Evolutionary conservation across 306 rosid genomes (phyloP).

Genomic region (Neltuma alba): DNA sequence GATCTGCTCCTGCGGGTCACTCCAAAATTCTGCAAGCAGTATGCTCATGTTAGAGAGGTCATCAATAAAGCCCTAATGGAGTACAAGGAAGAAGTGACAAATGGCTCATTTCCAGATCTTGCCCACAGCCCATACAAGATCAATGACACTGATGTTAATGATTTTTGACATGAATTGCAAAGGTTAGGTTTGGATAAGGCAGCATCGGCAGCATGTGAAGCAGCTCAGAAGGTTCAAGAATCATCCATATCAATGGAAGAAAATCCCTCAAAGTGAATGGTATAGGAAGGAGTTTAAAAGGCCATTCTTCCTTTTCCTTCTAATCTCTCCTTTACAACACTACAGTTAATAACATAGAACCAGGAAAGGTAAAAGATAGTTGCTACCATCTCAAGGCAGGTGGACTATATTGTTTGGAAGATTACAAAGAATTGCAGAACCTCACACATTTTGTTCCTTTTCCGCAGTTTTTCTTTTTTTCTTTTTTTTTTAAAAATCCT

Average conservation of each 20-base stretch:
- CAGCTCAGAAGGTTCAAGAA: conserved; percentile 55
- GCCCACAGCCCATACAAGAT: conserved; percentile 78
- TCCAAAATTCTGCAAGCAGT: conserved; percentile 93
- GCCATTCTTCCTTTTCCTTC: neutral
- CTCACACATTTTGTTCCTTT: too few species aligned
- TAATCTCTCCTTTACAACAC: conserved; percentile 3
- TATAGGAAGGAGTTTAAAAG: neutral
- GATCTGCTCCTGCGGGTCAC: conserved; percentile 58
- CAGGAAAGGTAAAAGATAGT: conserved; percentile 9
- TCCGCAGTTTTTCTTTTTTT: too few species aligned
- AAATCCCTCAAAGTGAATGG: conserved; percentile 33
- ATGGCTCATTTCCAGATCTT: conserved; percentile 78
- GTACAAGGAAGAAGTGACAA: conserved; percentile 77
- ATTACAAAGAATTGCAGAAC: too few species aligned
- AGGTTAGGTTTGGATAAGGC: conserved; percentile 73
- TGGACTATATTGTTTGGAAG: too few species aligned
- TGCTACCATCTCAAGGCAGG: neutral
- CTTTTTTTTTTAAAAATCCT: too few species aligned
- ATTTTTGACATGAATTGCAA: conserved; percentile 65
- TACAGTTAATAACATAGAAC: conserved; percentile 6
- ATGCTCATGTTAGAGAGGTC: conserved; percentile 67
- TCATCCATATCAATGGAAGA: conserved; percentile 29
- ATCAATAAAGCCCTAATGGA: conserved; percentile 69
- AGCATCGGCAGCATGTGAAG: conserved; percentile 85
- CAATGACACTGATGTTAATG: conserved; percentile 49